Conservation (phyloP, 2,329 filamentous ascomycete genomes). For the Neopestalotiopsis sp. region DNA sequence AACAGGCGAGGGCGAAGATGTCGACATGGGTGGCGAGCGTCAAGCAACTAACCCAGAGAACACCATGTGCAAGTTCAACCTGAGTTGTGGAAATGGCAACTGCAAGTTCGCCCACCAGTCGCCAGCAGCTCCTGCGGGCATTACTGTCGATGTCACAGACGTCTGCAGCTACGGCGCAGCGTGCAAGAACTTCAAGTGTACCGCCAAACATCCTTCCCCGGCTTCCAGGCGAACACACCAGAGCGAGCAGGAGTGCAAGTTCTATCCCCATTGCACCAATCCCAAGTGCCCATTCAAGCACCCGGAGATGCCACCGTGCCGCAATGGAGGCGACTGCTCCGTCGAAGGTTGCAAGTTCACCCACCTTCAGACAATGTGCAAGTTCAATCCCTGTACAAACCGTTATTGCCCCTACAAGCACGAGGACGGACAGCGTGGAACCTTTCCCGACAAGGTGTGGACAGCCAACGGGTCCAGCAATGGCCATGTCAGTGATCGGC, state of each 20-base stretch:
- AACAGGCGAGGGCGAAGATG: conserved; percentile 59
- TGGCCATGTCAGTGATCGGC: conserved; percentile 84
- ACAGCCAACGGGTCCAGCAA: conserved; percentile 63
- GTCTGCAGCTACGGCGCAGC: conserved; percentile 84
- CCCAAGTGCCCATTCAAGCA: conserved; percentile 88
- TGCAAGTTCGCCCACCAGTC: conserved; percentile 96
- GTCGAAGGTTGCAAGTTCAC: conserved; percentile 86
- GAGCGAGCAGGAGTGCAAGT: conserved; percentile 85
- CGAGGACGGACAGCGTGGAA: conserved; percentile 85
- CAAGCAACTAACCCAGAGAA: conserved; percentile 66
- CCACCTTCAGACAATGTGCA: conserved; percentile 84
- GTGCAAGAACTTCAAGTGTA: conserved; percentile 96
- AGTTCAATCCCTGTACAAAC: conserved; percentile 90
- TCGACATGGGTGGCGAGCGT: conserved; percentile 64
- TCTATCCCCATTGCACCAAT: conserved; percentile 91
- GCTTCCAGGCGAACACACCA: conserved; percentile 80
- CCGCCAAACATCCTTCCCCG: conserved; percentile 89
- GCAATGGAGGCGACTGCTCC: conserved; percentile 89
- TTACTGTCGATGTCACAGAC: conserved; percentile 79
- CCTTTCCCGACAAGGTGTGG: conserved; percentile 91
- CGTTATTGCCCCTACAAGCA: conserved; percentile 89
- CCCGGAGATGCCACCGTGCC: conserved; percentile 83
- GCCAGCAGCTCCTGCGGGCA: conserved; percentile 81
- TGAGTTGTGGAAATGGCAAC: conserved; percentile 84
- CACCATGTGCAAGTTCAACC: conserved; percentile 86